These are phyloP conservation scores for Tuber calosporum DNA, from an alignment of 495 filamentous ascomycete species.

Conservation along the genomic window DNA sequence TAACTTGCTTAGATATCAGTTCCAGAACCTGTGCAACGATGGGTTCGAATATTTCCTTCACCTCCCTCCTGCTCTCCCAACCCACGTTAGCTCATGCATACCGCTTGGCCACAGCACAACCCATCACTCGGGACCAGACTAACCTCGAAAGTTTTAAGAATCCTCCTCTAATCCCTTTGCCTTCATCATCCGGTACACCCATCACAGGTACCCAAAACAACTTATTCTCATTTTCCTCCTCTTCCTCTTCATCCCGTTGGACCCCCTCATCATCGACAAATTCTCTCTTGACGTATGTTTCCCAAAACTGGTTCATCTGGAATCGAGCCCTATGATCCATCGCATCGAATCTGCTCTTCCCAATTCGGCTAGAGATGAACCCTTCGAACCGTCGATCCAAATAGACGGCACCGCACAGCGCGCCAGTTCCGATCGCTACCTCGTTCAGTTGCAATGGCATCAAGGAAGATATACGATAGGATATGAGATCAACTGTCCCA, in stretches of 20 bases:
- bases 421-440: constrained; percentile 49
- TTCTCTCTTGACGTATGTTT: constrained; percentile 63
- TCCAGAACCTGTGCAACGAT: constrained; percentile 43
- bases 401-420: constrained; percentile 62
- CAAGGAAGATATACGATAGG: constrained; percentile 45
- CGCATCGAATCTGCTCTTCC: constrained; percentile 53
- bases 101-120: neutral
- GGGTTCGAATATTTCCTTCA: constrained; percentile 44
- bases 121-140: constrained; percentile 16
- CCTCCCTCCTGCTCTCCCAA: constrained; percentile 31
- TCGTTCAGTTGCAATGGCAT: constrained; percentile 44
- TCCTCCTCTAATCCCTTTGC: constrained; percentile 55
- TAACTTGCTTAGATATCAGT: constrained; percentile 44
- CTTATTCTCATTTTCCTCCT: constrained; percentile 27
- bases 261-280: constrained; percentile 61
- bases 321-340: constrained; percentile 46
- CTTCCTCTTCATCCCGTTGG: constrained; percentile 25
- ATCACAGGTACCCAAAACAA: constrained; percentile 41
- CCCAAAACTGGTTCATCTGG: constrained; percentile 64
- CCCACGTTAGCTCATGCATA: constrained; percentile 1
- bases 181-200: constrained; percentile 62
- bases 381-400: constrained; percentile 64
- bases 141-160: constrained; percentile 54
- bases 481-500: constrained; percentile 49
- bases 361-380: constrained; percentile 55